Evolutionary conservation across 2,329 filamentous ascomycete species (phyloP), one percentile per base, ranked within the genome.

Genomic region (Alternaria longipes): DNA sequence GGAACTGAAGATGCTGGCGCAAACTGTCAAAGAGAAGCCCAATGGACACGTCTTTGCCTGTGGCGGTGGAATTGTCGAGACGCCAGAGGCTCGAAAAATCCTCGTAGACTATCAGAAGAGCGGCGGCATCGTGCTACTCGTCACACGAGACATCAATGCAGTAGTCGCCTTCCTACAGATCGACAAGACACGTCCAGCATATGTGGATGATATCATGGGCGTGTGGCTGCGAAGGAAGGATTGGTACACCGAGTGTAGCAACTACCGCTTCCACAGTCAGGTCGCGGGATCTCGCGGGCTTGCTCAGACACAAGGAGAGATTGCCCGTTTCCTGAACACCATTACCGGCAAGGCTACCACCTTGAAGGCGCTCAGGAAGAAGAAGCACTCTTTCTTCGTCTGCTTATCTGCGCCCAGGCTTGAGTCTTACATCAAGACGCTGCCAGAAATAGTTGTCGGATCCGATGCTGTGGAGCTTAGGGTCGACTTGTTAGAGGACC

Each of bases 171-270:
- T 95, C 80, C 85, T 99, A 34, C 89, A 91, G 71, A 87, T 90
- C 46, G 95, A 99, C 81, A 93, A 96, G 82, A 93, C 91, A 22
- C 88, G 95, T 7, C 95, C 95, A 26, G 94, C 94, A 8, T 98
- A 97, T 75, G 90, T 93, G 5, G 93, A 95, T 69, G 91, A 98
- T 72, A 97, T 97, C 83, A 90, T 93, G 81, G 89, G 89, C 9
- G 94, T 99, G 3, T 99, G 97, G 84, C 83, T 92, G 59, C 90
- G 94, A 54, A 89, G 95, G 38, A 95, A 93, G 78, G 91, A 90
- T 3, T 97, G 92, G 89, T 98, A 93, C 79, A 86, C 92, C 59
- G 88, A 94, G 77, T 98, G 95, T 84, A 97, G 94, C 82, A 99
- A 97, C 76, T 90, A 93, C 71, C 89, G 96, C 70, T 98, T 97